Percentiles rank a stretch among this genome's conserved stretches.
These are phyloP conservation scores for Ophiostoma perfectum DNA, from an alignment of 2,329 filamentous ascomycete genomes.

Conservation along the genomic window DNA sequence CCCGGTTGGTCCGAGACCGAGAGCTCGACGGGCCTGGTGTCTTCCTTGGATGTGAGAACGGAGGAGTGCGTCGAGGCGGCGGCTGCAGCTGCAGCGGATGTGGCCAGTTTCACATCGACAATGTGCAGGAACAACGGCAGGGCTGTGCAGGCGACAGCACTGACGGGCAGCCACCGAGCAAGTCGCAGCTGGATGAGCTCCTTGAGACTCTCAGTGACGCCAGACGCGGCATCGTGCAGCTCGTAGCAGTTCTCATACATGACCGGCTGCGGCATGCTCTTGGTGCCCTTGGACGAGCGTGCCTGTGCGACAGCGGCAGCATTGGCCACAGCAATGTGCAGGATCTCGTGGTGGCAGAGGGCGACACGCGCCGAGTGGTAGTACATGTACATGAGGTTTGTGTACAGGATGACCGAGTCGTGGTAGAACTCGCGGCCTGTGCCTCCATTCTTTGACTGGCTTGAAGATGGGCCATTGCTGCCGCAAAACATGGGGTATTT, in stretches of 20 bases:
- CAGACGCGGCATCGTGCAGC: slow-evolving; percentile 25
- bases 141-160: slow-evolving; percentile 26
- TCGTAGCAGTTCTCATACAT: slow-evolving; percentile 25
- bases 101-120: slow-evolving; percentile 25
- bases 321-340: slow-evolving; percentile 38
- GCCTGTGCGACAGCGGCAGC: slow-evolving; percentile 31
- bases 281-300: slow-evolving; percentile 23
- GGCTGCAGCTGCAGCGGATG: not conserved
- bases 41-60: slow-evolving; percentile 2
- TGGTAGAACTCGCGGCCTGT: slow-evolving; percentile 23
- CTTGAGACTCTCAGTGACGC: slow-evolving; percentile 26
- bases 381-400: slow-evolving; percentile 28
- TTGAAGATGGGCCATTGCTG: not conserved
- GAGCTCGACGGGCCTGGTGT: not conserved
- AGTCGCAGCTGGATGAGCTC: slow-evolving; percentile 27
- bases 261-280: slow-evolving; percentile 1
- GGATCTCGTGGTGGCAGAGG: slow-evolving; percentile 26
- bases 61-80: not conserved
- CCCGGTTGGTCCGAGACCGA: not conserved
- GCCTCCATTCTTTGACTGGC: not conserved
- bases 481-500: slow-evolving; percentile 20
- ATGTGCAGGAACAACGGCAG: slow-evolving; percentile 27
- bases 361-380: slow-evolving; percentile 27
- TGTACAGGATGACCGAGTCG: slow-evolving; percentile 27
- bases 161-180: slow-evolving; percentile 27